Evolutionary conservation across 1,284 basidiomycete species (phyloP).

Genomic region (Phellopilus nigrolimitatus): DNA sequence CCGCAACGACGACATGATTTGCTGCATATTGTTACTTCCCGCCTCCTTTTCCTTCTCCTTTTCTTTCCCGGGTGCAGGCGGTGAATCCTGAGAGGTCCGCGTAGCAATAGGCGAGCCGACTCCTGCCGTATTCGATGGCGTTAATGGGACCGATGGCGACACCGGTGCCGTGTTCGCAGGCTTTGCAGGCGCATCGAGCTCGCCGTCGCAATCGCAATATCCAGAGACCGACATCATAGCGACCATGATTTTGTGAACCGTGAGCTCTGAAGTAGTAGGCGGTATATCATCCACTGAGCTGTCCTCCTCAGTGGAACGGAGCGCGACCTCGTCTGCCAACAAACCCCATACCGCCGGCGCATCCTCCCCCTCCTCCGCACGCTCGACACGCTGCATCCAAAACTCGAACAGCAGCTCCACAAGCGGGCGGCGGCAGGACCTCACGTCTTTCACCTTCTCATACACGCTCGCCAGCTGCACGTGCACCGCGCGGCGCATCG

Average conservation of each 20-base stretch:
- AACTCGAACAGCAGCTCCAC: slow-evolving; percentile 54
- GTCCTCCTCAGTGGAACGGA: slow-evolving; percentile 40
- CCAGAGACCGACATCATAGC: slow-evolving; percentile 9
- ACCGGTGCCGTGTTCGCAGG: slow-evolving; percentile 28
- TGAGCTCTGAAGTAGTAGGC: slow-evolving; percentile 14
- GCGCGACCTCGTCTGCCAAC: slow-evolving; percentile 56
- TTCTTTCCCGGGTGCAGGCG: slow-evolving; percentile 30
- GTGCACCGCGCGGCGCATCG: slow-evolving; percentile 55
- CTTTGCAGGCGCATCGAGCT: slow-evolving; percentile 21
- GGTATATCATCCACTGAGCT: slow-evolving; percentile 24
- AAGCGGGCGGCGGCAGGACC: slow-evolving; percentile 54
- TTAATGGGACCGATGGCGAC: slow-evolving; percentile 27
- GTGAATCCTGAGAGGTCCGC: slow-evolving; percentile 51
- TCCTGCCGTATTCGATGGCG: slow-evolving; percentile 29
- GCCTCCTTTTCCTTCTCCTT: too few relatives aligned
- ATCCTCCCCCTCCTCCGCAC: slow-evolving; percentile 35
- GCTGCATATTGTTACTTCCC: slow-evolving; percentile 51
- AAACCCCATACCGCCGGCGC: slow-evolving; percentile 55
- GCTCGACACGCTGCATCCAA: slow-evolving; percentile 39
- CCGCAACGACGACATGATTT: slow-evolving; percentile 55
- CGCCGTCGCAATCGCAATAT: slow-evolving; percentile 17
- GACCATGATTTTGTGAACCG: slow-evolving; percentile 13
- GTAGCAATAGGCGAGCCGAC: slow-evolving; percentile 49
- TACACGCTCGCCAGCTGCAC: slow-evolving; percentile 52
- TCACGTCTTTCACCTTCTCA: slow-evolving; percentile 63